Evolutionary conservation across 768 basidiomycete genomes (phyloP), one percentile per base, ranked within the genome.

Genomic region (Boletus subparvulus): DNA sequence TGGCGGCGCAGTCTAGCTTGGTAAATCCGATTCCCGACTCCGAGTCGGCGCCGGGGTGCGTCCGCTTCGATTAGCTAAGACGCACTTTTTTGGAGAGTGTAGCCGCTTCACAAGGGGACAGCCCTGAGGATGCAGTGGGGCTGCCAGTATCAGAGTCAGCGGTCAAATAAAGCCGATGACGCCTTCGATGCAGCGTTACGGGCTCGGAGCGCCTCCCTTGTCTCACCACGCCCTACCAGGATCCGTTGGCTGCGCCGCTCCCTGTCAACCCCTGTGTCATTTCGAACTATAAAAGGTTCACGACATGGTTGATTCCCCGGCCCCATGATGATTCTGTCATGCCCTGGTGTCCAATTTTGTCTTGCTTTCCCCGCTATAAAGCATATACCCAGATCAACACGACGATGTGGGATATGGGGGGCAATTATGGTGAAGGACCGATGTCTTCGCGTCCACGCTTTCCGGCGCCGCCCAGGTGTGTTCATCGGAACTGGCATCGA

Each of bases 311-410:
- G 21, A 26, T 46, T 45, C 19, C 58, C 41, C 44, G 12, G 55
- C 59, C 50, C 50, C 28, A 54, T 48, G 55, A 52, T 51, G 50
- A 56, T 58, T 47, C 39, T 59, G 35, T 36, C 58, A 72, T 72
- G 70, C 57, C 72, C 52, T 60, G 70, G 57, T 72, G 70, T 56
- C 68, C 72, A 19, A 16, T 64, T 43, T 54, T 73, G 32, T 62
- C 69, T 3, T 68, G 55, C 50, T 73, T 72, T 45, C 72, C 70
- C 12, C 72, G 68, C 61, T 70, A 72, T 6, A 73, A 63, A 43
- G 58, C 70, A 43, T 73, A 73, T 26, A 73, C 66, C 7, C 66
- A 73, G 41, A 55, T 72, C n/a, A 70, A 72, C 30, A 24, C 68
- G 21, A 59, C 49, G 62, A 63, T 50, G 70, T 73, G 68, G 70